Percentiles rank a stretch among this genome's conserved stretches.
phyloP scores from a whole-genome alignment of 1,139 yeast species.

The Saccharomyces hybrid region DNA sequence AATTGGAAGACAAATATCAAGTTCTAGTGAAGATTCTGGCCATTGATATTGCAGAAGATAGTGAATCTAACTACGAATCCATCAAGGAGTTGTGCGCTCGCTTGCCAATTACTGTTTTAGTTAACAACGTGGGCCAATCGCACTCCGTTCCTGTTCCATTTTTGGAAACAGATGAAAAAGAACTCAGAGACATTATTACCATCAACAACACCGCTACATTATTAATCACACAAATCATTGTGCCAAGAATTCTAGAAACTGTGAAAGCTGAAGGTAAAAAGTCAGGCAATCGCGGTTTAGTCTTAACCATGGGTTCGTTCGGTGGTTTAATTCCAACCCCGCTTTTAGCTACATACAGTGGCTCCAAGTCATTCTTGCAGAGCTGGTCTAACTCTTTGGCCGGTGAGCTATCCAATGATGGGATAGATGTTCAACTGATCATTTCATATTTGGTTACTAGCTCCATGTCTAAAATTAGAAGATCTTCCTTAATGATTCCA shows the following conservation, averaged over 20 bases:
- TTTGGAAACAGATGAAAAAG: constrained; percentile 65
- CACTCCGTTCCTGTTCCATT: constrained; percentile 95
- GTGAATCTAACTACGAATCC: constrained; percentile 42
- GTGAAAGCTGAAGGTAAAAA: constrained; percentile 35
- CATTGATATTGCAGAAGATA: constrained; percentile 59
- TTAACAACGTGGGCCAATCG: constrained; percentile 92
- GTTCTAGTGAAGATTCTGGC: constrained; percentile 64
- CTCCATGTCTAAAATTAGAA: constrained; percentile 89
- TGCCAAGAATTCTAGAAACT: constrained; percentile 58
- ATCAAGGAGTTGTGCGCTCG: constrained; percentile 44
- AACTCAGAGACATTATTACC: constrained; percentile 70
- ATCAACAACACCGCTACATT: constrained; percentile 83
- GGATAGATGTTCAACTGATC: constrained; percentile 78
- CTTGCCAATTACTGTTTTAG: constrained; percentile 57
- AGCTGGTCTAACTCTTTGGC: constrained; percentile 86
- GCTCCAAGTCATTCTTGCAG: constrained; percentile 92
- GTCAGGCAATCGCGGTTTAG: constrained; percentile 49
- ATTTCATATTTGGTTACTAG: constrained; percentile 91
- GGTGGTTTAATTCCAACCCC: constrained; percentile 95
- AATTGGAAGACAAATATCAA: constrained; percentile 50
- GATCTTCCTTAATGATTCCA: constrained; percentile 70
- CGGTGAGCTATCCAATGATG: constrained; percentile 64
- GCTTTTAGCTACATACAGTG: constrained; percentile 85
- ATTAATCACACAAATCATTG: constrained; percentile 67
- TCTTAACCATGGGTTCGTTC: constrained; percentile 93